These are phyloP conservation scores for Teratosphaeria destructans DNA, from an alignment of 2,329 filamentous ascomycete species.

Conservation along the genomic window DNA sequence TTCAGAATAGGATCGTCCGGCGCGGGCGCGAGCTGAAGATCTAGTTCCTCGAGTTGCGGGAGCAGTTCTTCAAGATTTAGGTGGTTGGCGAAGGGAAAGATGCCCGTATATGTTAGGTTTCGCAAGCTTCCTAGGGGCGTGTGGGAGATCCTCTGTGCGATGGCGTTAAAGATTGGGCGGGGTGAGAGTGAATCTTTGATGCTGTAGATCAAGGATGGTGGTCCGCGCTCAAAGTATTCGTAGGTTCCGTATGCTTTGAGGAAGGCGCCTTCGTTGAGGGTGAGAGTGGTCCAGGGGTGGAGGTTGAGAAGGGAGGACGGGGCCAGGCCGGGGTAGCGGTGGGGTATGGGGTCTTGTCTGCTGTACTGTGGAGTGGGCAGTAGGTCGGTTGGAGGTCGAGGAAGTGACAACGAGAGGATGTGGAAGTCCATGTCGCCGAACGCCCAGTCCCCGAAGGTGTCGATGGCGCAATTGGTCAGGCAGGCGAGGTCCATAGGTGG, in stretches of 20 bases:
- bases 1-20: conserved; percentile 29
- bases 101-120: conserved; percentile 23
- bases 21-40: conserved; percentile 34
- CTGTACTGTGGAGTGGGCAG: conserved; percentile 2
- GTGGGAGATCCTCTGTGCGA: conserved; percentile 1
- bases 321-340: conserved; percentile 12
- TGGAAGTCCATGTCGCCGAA: conserved; percentile 26
- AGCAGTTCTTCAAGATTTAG: conserved; percentile 16
- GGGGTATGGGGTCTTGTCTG: conserved; percentile 5
- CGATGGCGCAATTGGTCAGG: conserved; percentile 48
- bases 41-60: conserved; percentile 19
- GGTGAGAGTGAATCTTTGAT: conserved; percentile 17
- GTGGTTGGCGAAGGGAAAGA: conserved; percentile 23
- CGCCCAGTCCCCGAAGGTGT: conserved; percentile 32
- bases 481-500: conserved; percentile 53
- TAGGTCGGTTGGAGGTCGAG: neutral
- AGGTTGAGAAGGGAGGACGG: conserved; percentile 41
- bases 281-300: conserved; percentile 54
- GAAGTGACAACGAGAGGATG: conserved; percentile 15
- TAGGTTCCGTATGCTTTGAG: conserved; percentile 61
- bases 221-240: conserved; percentile 57
- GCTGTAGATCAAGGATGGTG: conserved; percentile 27
- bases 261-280: conserved; percentile 67
- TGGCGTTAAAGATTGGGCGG: conserved; percentile 3
- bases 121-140: conserved; percentile 1